Conservation (phyloP, 768 basidiomycete genomes). For the Austroboletus festivus region DNA sequence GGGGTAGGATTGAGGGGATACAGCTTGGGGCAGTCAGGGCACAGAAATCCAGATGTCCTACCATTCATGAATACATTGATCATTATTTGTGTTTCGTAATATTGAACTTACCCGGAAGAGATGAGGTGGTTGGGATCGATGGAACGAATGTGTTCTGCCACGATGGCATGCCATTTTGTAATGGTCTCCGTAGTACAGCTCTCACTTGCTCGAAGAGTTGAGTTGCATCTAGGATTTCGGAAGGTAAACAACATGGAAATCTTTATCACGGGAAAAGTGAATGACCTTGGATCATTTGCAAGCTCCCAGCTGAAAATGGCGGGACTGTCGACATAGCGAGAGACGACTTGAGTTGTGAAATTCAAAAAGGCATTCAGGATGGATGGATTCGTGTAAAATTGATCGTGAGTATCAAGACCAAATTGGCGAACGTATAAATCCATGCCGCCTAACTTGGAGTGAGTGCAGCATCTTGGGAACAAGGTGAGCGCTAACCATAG, state of each 20-base stretch:
- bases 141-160: conserved; percentile 43
- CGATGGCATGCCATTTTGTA: conserved; percentile 52
- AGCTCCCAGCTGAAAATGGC: conserved; percentile 58
- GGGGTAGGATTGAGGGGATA: conserved; percentile 38
- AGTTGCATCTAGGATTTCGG: conserved; percentile 47
- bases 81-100: background rate
- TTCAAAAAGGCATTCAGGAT: conserved; percentile 53
- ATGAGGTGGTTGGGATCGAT: conserved; percentile 65
- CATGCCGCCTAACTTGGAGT: conserved; percentile 50
- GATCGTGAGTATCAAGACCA: conserved; percentile 44
- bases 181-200: conserved; percentile 50
- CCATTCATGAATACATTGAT: conserved; percentile 16
- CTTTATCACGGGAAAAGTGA: background rate
- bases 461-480: background rate
- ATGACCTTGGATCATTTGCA: conserved; percentile 63
- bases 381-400: conserved; percentile 54
- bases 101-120: conserved; percentile 50
- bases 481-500: conserved; percentile 42
- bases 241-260: background rate
- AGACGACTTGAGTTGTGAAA: conserved; percentile 52
- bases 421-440: conserved; percentile 58
- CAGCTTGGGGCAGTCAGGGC: conserved; percentile 52
- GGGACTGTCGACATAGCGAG: conserved; percentile 53
- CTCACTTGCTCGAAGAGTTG: conserved; percentile 42
- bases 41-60: conserved; percentile 55